A percentile compares a stretch with the other conserved stretches of the same genome.
Conservation (phyloP, 768 basidiomycete genomes). For the Neoboletus subvelutipes region DNA sequence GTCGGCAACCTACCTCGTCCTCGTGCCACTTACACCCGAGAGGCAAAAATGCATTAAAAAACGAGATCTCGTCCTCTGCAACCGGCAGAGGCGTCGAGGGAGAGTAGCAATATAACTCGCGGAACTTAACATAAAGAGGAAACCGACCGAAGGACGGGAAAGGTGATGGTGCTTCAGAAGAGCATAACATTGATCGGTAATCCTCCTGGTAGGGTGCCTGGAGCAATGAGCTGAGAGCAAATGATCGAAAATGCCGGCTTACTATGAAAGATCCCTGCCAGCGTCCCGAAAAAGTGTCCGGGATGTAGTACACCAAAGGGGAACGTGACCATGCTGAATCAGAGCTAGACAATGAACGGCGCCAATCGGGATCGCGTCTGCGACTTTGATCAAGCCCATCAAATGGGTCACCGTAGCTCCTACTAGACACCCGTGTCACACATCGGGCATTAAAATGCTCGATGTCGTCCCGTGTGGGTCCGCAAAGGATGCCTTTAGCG, state of each 20-base stretch:
- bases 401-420: conserved; percentile 19
- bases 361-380: conserved; percentile 33
- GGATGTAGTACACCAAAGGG: conserved; percentile 34
- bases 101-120: conserved; percentile 47
- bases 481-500: conserved; percentile 28
- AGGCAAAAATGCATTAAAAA: conserved; percentile 49
- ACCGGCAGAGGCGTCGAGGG: conserved; percentile 35
- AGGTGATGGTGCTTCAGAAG: conserved; percentile 33
- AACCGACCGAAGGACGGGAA: conserved; percentile 40
- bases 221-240: conserved; percentile 2
- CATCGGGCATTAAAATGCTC: conserved; percentile 43
- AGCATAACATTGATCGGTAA: conserved; percentile 39
- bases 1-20: conserved; percentile 22
- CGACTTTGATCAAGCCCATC: conserved; percentile 27
- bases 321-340: conserved; percentile 1
- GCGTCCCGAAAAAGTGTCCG: conserved; percentile 45
- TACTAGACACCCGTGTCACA: conserved; percentile 37
- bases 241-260: conserved; percentile 13
- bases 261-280: conserved; percentile 55
- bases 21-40: conserved; percentile 36
- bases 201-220: conserved; percentile 41
- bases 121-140: conserved; percentile 49
- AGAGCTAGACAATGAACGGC: conserved; percentile 20
- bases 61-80: conserved; percentile 36
- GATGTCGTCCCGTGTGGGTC: conserved; percentile 49